A percentile compares a stretch with the other conserved stretches of the same genome.
Evolutionary conservation across 1,139 yeast species (phyloP).

Genomic region (Candida tropicalis): DNA sequence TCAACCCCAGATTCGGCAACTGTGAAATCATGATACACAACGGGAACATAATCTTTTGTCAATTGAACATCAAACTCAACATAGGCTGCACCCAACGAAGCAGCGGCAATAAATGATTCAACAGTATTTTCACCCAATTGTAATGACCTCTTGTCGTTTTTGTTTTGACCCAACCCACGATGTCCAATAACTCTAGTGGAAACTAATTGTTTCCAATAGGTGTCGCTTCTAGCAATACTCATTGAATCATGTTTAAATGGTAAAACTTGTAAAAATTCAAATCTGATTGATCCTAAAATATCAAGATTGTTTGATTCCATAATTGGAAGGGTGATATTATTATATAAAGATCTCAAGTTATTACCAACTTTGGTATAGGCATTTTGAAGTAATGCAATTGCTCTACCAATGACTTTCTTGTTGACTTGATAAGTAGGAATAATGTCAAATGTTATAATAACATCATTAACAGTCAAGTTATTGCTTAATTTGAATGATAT

Average conservation of each 20-base stretch:
- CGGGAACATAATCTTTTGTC: constrained; percentile 92
- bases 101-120: constrained; percentile 95
- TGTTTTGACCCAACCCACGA: constrained; percentile 91
- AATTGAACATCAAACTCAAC: constrained; percentile 97
- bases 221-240: constrained; percentile 70
- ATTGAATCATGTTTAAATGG: constrained; percentile 76
- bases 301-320: constrained; percentile 72
- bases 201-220: constrained; percentile 90
- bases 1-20: constrained; percentile 97
- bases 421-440: constrained; percentile 81
- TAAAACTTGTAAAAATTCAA: constrained; percentile 72
- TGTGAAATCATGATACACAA: constrained; percentile 90
- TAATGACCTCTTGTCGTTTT: constrained; percentile 67
- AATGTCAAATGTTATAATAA: constrained; percentile 77
- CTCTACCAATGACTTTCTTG: constrained; percentile 74
- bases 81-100: constrained; percentile 87
- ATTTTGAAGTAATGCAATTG: constrained; percentile 71
- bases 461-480: constrained; percentile 51
- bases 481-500: constrained; percentile 68
- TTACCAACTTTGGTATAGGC: constrained; percentile 72
- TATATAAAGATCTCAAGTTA: constrained; percentile 68
- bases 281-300: constrained; percentile 73
- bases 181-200: constrained; percentile 95
- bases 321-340: constrained; percentile 74
- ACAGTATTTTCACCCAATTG: constrained; percentile 96